Evolutionary conservation across 2,329 filamentous ascomycete genomes (phyloP).

Genomic region (Cladosporium velox): DNA sequence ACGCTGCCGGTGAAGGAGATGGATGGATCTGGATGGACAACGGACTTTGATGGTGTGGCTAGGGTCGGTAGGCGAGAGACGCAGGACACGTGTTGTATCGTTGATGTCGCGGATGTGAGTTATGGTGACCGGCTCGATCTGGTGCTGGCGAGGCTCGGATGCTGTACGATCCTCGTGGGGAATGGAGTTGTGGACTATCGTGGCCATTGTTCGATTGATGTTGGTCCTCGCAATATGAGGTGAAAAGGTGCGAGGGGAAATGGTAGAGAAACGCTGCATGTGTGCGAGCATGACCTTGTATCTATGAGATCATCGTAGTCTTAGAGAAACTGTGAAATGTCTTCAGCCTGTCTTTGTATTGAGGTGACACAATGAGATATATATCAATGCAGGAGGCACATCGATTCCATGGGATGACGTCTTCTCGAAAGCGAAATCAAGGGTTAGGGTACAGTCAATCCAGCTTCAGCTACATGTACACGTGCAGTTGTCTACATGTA

Average conservation of each 20-base stretch:
- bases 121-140: slow-evolving; percentile 64
- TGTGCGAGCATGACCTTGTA: background rate
- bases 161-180: slow-evolving; percentile 72
- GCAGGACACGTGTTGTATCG: slow-evolving; percentile 66
- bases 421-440: background rate
- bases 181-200: slow-evolving; percentile 31
- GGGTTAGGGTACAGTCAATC: background rate
- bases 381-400: background rate
- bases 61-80: slow-evolving; percentile 58
- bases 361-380: background rate
- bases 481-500: too few species aligned
- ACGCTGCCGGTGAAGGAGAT: background rate
- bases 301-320: background rate
- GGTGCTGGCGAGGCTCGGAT: slow-evolving; percentile 68
- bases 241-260: background rate
- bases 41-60: slow-evolving; percentile 36
- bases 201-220: slow-evolving; percentile 34
- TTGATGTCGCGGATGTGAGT: slow-evolving; percentile 66
- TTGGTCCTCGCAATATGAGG: background rate
- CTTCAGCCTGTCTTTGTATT: background rate
- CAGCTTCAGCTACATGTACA: background rate
- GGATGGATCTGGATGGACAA: slow-evolving; percentile 26
- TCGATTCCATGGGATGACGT: background rate
- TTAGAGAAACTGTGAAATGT: too few species aligned
- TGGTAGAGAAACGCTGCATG: background rate